A percentile compares a stretch with the other conserved stretches of the same genome.
Conservation (phyloP, 2,329 filamentous ascomycete species). For the Endothia cerciana region DNA sequence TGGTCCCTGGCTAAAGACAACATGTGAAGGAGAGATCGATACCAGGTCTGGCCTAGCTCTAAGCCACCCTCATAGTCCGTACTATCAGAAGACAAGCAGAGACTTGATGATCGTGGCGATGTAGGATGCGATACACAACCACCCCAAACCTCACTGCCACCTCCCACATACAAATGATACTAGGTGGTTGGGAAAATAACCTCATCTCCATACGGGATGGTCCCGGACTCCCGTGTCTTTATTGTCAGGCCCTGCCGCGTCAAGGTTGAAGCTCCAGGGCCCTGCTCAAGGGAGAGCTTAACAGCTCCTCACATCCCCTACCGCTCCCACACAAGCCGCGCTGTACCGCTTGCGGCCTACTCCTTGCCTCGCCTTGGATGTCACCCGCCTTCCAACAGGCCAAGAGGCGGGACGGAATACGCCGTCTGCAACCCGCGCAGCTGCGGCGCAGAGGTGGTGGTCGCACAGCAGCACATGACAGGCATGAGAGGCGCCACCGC, state of each 20-base stretch:
- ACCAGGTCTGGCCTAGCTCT: not conserved
- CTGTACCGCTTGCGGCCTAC: slow-evolving; percentile 9
- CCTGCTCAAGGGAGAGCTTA: not conserved
- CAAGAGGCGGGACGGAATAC: not conserved
- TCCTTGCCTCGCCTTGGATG: not conserved
- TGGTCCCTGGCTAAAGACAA: not conserved
- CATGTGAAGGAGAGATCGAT: not conserved
- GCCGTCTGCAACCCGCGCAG: no score
- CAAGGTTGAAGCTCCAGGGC: not conserved
- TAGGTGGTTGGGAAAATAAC: not conserved
- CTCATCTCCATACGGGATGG: not conserved
- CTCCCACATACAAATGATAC: not conserved
- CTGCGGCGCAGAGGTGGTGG: not conserved
- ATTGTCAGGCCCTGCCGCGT: slow-evolving; percentile 1
- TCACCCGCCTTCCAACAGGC: not conserved
- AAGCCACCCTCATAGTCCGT: not conserved
- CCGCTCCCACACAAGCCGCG: not conserved
- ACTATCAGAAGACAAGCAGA: not conserved
- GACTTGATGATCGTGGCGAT: not conserved
- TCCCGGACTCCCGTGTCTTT: slow-evolving; percentile 6
- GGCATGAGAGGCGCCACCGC: not conserved
- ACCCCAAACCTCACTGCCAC: not conserved
- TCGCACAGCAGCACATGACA: slow-evolving; percentile 4
- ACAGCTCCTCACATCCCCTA: no score
- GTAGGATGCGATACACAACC: not conserved